Evolutionary conservation across 805 yeast genomes (phyloP).

Genomic region (Komagataella phaffii): DNA sequence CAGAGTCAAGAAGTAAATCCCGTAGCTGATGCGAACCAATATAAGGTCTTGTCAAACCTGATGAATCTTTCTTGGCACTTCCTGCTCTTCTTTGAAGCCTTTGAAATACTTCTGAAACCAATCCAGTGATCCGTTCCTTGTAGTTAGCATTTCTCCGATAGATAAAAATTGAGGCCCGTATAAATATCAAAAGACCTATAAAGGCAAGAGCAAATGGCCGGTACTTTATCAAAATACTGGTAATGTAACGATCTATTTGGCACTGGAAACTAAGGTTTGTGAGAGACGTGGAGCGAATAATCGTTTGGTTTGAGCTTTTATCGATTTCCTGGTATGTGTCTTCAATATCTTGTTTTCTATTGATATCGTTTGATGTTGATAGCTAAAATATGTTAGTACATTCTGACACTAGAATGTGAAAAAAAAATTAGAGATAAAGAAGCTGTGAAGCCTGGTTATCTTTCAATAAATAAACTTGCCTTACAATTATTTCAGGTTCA

Average conservation of each 20-base stretch:
- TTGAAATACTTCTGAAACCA: constrained; percentile 32
- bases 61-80: constrained; percentile 16
- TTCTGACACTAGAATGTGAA: neutral
- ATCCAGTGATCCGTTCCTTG: constrained; percentile 26
- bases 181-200: neutral
- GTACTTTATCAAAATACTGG: constrained; percentile 9
- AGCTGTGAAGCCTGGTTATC: constrained; percentile 1
- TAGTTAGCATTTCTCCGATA: constrained; percentile 10
- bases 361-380: constrained; percentile 17
- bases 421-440: neutral
- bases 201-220: constrained; percentile 10
- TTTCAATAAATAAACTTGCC: constrained; percentile 19
- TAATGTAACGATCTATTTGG: constrained; percentile 11
- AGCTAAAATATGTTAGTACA: constrained; percentile 11
- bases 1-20: constrained; percentile 40
- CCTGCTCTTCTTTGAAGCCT: constrained; percentile 35
- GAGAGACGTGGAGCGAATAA: constrained; percentile 61
- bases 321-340: constrained; percentile 6
- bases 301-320: constrained; percentile 20
- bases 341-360: constrained; percentile 23
- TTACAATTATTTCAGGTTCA: constrained; percentile 63
- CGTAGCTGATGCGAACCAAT: constrained; percentile 63
- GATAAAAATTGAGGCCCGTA: neutral
- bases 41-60: constrained; percentile 26
- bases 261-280: constrained; percentile 15